Conservation (phyloP, 371 early-diverging fungal species). For the Pancytospora epiphaga region DNA sequence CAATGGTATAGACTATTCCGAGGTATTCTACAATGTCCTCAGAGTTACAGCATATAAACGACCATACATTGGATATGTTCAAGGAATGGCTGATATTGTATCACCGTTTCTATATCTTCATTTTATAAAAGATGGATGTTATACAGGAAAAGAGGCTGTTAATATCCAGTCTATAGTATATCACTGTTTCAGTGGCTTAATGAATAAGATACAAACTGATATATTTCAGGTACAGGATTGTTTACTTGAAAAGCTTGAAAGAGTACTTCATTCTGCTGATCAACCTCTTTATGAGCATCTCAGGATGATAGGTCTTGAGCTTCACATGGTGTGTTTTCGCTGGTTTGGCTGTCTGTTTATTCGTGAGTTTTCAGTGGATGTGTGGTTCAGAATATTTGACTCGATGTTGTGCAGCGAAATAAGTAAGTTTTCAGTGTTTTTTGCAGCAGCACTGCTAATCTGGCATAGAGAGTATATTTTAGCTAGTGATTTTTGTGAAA, state of each 20-base stretch:
- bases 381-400: slow-evolving; percentile 89
- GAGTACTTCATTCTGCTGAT: slow-evolving; percentile 34
- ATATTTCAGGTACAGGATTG: slow-evolving; percentile 29
- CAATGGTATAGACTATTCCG: slow-evolving; percentile 21
- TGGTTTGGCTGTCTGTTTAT: slow-evolving; percentile 97
- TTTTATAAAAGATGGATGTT: slow-evolving; percentile 59
- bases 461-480: slow-evolving; percentile 75
- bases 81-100: slow-evolving; percentile 91
- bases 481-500: slow-evolving; percentile 77
- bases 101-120: slow-evolving; percentile 84
- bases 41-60: slow-evolving; percentile 36
- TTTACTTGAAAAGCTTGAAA: slow-evolving; percentile 26
- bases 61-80: slow-evolving; percentile 92
- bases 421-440: slow-evolving; percentile 83
- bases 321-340: slow-evolving; percentile 89
- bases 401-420: slow-evolving; percentile 72
- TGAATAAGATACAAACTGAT: slow-evolving; percentile 78
- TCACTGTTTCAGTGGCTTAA: slow-evolving; percentile 79
- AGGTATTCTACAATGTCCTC: slow-evolving; percentile 47
- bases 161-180: slow-evolving; percentile 81
- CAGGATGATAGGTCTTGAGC: slow-evolving; percentile 73
- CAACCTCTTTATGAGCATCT: slow-evolving; percentile 62
- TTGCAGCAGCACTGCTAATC: slow-evolving; percentile 83
- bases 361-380: slow-evolving; percentile 74
- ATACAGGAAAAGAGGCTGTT: slow-evolving; percentile 10